Evolutionary conservation across 1,284 basidiomycete genomes (phyloP), one percentile per base, ranked within the genome.

Genomic region (Moniliophthora roreri): DNA sequence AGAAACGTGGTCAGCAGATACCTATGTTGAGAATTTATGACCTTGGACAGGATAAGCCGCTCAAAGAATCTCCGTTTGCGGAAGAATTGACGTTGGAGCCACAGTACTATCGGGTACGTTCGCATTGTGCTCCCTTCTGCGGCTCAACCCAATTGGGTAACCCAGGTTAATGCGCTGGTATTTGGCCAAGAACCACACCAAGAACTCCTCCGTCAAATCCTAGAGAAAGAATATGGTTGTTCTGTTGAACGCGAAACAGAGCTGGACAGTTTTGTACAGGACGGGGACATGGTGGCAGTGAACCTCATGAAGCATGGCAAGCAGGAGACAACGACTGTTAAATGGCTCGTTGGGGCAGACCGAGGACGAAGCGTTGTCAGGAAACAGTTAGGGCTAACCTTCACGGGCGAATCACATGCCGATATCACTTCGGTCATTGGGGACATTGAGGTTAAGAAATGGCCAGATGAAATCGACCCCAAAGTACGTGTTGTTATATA

Each of bases 151-250:
- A 69, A 68, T 40, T 55, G 63, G 24, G 18, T 24, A 16, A 13
- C 26, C 21, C 28, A 56, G 55, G 50, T 24, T 13, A 53, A 53
- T 13, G 16, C 36, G 7, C 48, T 67, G 7, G 48, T 69, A 23
- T 61, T 78, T 5, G 73, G 73, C 4, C 77, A 78, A 63, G 67
- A 71, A 35, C 56, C 53, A 4, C 64, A 74, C 15, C 73, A 75
- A 52, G 60, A 61, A 7, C 64, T 75, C 34, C 60, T 76, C 13
- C 72, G 68, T 20, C 53, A 50, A 7, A 64, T 66, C 13, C 57
- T 79, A 20, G 59, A 64, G 7, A 57, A 64, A 2, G 51, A 52
- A 38, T 63, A 67, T 13, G 62, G 62, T 1, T 66, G 65, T 48
- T 15, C 53, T 1, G 72, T 78, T 7, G 75, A 77, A 53, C 53